A percentile compares a stretch with the other conserved stretches of the same genome.
Evolutionary conservation across 306 rosid genomes (phyloP).

Genomic region (Astragalus glycyphyllos): DNA sequence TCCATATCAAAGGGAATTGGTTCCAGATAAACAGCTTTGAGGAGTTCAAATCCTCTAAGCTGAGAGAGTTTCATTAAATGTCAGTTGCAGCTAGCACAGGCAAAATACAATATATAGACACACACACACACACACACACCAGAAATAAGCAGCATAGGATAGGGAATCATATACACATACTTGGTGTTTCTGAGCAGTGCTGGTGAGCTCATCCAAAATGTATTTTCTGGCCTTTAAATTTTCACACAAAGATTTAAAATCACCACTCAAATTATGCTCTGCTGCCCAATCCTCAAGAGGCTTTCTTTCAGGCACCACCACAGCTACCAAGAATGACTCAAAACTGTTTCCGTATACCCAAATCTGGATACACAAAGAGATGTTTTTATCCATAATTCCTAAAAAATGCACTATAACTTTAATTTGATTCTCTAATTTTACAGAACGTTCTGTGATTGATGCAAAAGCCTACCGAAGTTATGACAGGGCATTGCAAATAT

Average conservation of each 20-base stretch:
- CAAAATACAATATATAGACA: neutral
- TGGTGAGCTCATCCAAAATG: constrained; percentile 83
- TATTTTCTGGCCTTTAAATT: constrained; percentile 70
- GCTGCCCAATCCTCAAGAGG: constrained; percentile 84
- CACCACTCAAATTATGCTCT: constrained; percentile 57
- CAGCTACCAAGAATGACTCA: constrained; percentile 93
- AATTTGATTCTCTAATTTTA: constrained; percentile 25
- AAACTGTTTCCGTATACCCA: constrained; percentile 99
- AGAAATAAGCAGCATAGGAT: constrained; percentile 17
- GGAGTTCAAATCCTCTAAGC: constrained; percentile 93
- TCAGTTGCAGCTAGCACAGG: constrained; percentile 40
- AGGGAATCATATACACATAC: constrained; percentile 53
- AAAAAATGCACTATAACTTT: neutral
- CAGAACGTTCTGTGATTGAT: constrained; percentile 16
- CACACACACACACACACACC: too few species aligned
- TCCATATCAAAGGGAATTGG: constrained; percentile 85
- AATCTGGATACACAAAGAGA: constrained; percentile 54
- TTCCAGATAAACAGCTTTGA: constrained; percentile 85
- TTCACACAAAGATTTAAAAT: constrained; percentile 74
- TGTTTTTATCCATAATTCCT: neutral
- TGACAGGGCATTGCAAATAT: constrained; percentile 76
- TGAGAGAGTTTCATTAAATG: constrained; percentile 44
- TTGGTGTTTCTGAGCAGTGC: constrained; percentile 68
- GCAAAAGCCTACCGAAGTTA: constrained; percentile 69
- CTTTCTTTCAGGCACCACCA: constrained; percentile 80